These are phyloP conservation scores for Gomphus sp. DNA, from an alignment of 1,284 basidiomycete genomes.

Conservation along the genomic window DNA sequence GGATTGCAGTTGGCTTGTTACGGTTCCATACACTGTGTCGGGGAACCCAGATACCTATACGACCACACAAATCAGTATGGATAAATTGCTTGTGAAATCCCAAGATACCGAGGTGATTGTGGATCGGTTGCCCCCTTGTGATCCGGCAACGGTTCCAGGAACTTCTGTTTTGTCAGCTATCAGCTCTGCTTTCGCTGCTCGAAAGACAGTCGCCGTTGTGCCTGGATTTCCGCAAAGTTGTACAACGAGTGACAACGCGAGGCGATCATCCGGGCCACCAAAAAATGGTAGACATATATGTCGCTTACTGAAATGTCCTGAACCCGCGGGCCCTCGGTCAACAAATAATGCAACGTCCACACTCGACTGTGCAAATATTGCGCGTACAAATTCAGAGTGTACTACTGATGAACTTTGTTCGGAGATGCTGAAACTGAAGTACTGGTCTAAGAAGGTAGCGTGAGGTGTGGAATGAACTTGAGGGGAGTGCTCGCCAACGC, in stretches of 20 bases:
- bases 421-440: constrained; percentile 19
- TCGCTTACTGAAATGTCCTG: constrained; percentile 17
- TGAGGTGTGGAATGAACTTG: constrained; percentile 13
- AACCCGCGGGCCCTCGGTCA: constrained; percentile 25
- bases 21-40: constrained; percentile 37
- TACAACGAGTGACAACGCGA: constrained; percentile 37
- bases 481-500: constrained; percentile 15
- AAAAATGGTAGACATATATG: constrained; percentile 47
- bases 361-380: constrained; percentile 34
- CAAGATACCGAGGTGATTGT: not conserved
- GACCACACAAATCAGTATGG: not conserved
- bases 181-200: constrained; percentile 22
- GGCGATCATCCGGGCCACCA: constrained; percentile 48
- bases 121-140: not conserved
- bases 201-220: constrained; percentile 36
- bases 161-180: constrained; percentile 7
- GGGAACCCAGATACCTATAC: constrained; percentile 20
- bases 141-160: constrained; percentile 8
- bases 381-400: constrained; percentile 38
- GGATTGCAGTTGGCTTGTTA: constrained; percentile 19
- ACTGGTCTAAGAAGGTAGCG: constrained; percentile 16
- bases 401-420: constrained; percentile 15
- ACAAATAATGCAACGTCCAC: constrained; percentile 39
- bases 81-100: not conserved
- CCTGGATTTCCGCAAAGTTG: constrained; percentile 32